Base-by-base conservation (phyloP, 345 rosid genomes). In the Ceriops tagal region DNA sequence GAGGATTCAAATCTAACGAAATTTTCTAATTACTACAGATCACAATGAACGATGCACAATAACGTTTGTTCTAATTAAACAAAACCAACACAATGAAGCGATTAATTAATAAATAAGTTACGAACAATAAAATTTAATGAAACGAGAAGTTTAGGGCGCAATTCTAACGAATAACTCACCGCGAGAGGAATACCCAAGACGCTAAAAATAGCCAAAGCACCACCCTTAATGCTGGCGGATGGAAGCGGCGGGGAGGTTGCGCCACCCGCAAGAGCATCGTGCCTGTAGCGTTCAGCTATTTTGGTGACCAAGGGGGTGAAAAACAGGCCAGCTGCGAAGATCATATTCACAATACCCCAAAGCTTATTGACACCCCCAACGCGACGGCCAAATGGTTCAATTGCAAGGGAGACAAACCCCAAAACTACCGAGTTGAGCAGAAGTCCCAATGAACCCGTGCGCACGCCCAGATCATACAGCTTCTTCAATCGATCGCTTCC, bases 171-270 rank as follows among this genome's bases (percentile, higher is more conserved):
- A 32, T 7, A 39, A 43, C 49, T 80, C 70, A 93, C 97, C 31
- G 97, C 84, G 24, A 77, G 91, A 3, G 99, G 99, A 51, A 95
- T 77, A 9, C 99, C 99, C 70, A 89, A 56, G 13, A 88, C 61
- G 1, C 93, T 79, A 55, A 92, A 92, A 52, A 92, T 68, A 34
- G 85, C 69, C 75, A 95, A 75, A 20, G 96, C 92, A 20, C 77
- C 83, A 3, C 64, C 81, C 70, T 80, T 84, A 52, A 95, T 65
- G 19, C 80, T 80, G 32, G 61, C 22, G 3, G 90, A 79, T 1
- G 93, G 96, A 3, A 24, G 20, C 18, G 63, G 58, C 62, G 66
- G 62, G 59, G 68, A 20, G 8, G 69, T 53, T 24, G 60, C 35
- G 7, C 51, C 53, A 21, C 19, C 21, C 35, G 27, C 64, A 55